Percentiles rank a stretch among this genome's conserved stretches.
Evolutionary conservation across 352 stramenopile genomes (phyloP).

Genomic region (Phytophthora syringae): DNA sequence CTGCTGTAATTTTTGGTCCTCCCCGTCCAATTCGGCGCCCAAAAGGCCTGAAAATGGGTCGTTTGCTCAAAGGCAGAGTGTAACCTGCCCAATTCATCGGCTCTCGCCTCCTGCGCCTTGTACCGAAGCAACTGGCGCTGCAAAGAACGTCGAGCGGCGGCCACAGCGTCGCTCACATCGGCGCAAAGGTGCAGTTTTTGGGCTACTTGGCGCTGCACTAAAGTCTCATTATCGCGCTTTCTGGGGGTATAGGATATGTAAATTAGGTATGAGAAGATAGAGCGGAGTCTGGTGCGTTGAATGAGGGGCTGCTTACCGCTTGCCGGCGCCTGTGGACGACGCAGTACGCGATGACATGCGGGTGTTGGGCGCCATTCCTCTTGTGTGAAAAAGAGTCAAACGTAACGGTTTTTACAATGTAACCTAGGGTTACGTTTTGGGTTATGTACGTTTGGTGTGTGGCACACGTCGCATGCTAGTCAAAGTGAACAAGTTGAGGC

Average conservation of each 20-base stretch:
- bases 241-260: not conserved
- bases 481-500: too few species aligned
- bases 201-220: constrained; percentile 52
- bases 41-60: constrained; percentile 27
- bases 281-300: not conserved
- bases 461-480: not conserved
- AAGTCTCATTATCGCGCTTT: constrained; percentile 56
- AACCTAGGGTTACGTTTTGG: not conserved
- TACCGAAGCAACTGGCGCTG: constrained; percentile 14
- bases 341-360: constrained; percentile 23
- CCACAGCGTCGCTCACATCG: constrained; percentile 19
- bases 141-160: constrained; percentile 1
- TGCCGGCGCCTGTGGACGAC: not conserved
- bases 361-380: not conserved
- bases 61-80: constrained; percentile 22
- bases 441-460: not conserved
- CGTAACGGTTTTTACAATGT: too few species aligned
- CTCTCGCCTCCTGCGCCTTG: constrained; percentile 7
- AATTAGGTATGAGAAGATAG: not conserved
- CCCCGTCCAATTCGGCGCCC: constrained; percentile 15
- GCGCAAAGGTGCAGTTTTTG: constrained; percentile 23
- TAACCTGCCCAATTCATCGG: constrained; percentile 13
- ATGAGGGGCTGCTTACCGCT: constrained; percentile 9
- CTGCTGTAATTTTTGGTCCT: not conserved
- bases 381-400: not conserved